Evolutionary conservation across 2,329 filamentous ascomycete genomes (phyloP).

Genomic region (Tolypocladium guangdongense): DNA sequence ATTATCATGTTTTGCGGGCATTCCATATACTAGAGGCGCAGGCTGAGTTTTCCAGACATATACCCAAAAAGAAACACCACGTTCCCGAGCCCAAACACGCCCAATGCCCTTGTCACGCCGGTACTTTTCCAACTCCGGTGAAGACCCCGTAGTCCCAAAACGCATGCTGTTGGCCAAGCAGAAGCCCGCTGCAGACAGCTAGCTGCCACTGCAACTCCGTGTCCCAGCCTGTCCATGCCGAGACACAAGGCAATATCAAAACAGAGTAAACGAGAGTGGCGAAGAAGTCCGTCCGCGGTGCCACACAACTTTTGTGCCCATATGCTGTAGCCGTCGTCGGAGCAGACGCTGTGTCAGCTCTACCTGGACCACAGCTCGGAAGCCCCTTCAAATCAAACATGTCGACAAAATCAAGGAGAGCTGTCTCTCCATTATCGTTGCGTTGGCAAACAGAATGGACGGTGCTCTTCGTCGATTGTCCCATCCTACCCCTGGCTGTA

Average conservation of each 20-base stretch:
- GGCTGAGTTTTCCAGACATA: not conserved
- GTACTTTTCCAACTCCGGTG: not conserved
- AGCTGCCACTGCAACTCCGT: not conserved
- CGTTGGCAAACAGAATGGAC: not conserved
- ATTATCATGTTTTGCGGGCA: not conserved
- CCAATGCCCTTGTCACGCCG: not conserved
- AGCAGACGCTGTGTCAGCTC: not conserved
- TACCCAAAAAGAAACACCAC: not conserved
- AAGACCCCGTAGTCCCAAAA: not conserved
- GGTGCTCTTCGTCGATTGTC: not conserved
- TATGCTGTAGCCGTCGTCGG: not conserved
- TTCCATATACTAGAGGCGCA: not conserved
- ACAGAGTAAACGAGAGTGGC: not conserved
- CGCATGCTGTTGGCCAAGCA: not conserved
- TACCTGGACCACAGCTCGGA: not conserved
- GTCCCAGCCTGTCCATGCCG: not conserved
- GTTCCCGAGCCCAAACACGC: not conserved
- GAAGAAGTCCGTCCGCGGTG: not conserved
- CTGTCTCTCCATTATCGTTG: not conserved
- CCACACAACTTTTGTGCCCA: not conserved
- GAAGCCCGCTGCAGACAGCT: not conserved
- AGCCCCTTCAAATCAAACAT: too few relatives aligned
- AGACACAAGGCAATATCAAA: not conserved
- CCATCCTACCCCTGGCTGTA: constrained; percentile 6
- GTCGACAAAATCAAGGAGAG: not conserved